These are phyloP conservation scores for Thalassiosira hispida DNA, from an alignment of 352 stramenopile genomes.

Conservation along the genomic window DNA sequence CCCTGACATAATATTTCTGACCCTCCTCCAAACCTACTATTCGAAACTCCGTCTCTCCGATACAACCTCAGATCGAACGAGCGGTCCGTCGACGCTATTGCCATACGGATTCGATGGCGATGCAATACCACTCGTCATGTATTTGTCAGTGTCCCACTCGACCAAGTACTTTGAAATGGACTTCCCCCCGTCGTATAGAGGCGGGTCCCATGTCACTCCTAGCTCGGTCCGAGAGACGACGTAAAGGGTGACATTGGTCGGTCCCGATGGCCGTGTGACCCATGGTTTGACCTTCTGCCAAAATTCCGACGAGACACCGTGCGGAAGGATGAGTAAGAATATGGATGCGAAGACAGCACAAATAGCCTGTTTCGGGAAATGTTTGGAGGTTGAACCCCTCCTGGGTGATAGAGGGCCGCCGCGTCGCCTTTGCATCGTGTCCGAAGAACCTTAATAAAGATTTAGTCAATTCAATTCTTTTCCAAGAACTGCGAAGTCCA, in stretches of 20 bases:
- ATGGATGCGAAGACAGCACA: slow-evolving; percentile 8
- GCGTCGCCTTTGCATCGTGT: background rate
- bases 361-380: background rate
- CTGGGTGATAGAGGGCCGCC: background rate
- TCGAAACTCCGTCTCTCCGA: slow-evolving; percentile 74
- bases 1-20: slow-evolving; percentile 88
- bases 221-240: slow-evolving; percentile 79
- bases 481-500: background rate
- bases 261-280: slow-evolving; percentile 52
- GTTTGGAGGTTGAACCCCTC: slow-evolving; percentile 1
- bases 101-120: slow-evolving; percentile 57
- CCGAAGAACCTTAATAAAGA: no score
- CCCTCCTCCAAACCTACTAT: slow-evolving; percentile 89
- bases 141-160: slow-evolving; percentile 89
- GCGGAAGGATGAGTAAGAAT: slow-evolving; percentile 37
- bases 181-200: slow-evolving; percentile 90
- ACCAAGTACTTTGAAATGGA: slow-evolving; percentile 89
- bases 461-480: background rate
- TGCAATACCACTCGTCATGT: slow-evolving; percentile 44
- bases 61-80: slow-evolving; percentile 60
- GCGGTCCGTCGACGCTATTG: slow-evolving; percentile 47
- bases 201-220: slow-evolving; percentile 85
- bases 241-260: slow-evolving; percentile 52
- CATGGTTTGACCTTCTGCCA: slow-evolving; percentile 75
- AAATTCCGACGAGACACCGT: slow-evolving; percentile 27